phyloP scores from a whole-genome alignment of 2,329 filamentous ascomycete species.

The Sarocladiaceae sp. region DNA sequence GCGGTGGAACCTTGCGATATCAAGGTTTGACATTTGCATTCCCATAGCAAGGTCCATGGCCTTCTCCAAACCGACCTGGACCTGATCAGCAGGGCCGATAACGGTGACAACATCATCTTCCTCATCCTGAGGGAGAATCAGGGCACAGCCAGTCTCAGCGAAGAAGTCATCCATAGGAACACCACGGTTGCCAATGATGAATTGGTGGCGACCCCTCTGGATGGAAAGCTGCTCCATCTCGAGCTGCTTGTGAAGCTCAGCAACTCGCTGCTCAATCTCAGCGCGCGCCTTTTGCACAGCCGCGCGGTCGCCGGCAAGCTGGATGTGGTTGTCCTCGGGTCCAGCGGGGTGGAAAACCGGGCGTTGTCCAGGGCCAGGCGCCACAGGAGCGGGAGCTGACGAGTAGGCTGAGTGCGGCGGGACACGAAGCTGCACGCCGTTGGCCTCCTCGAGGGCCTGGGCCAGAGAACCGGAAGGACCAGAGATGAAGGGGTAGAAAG shows the following conservation, averaged over 20 bases:
- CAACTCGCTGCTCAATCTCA: conserved; percentile 74
- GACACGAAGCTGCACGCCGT: conserved; percentile 76
- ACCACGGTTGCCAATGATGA: conserved; percentile 84
- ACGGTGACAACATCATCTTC: conserved; percentile 83
- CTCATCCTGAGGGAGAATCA: conserved; percentile 73
- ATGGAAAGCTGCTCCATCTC: conserved; percentile 76
- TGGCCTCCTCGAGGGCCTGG: conserved; percentile 68
- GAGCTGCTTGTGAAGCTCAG: conserved; percentile 71
- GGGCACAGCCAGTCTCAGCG: conserved; percentile 81
- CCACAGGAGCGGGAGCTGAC: conserved; percentile 62
- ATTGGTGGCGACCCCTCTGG: conserved; percentile 85
- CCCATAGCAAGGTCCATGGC: conserved; percentile 84
- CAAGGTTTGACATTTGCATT: conserved; percentile 81
- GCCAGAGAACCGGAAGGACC: conserved; percentile 69
- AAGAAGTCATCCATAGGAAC: conserved; percentile 82
- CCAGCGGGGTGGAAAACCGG: conserved; percentile 68
- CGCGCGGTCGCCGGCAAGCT: conserved; percentile 78
- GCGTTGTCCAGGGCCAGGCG: conserved; percentile 57
- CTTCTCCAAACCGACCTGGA: conserved; percentile 72
- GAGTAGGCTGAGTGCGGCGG: conserved; percentile 77
- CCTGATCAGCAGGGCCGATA: conserved; percentile 70
- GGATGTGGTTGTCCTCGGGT: conserved; percentile 70
- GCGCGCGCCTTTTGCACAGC: conserved; percentile 77
- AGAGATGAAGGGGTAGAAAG: conserved; percentile 94
- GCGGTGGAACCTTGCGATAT: conserved; percentile 75